Percentiles rank a stretch among this genome's conserved stretches.
phyloP scores from a whole-genome alignment of 495 filamentous ascomycete species.

The Venustampulla echinocandica region DNA sequence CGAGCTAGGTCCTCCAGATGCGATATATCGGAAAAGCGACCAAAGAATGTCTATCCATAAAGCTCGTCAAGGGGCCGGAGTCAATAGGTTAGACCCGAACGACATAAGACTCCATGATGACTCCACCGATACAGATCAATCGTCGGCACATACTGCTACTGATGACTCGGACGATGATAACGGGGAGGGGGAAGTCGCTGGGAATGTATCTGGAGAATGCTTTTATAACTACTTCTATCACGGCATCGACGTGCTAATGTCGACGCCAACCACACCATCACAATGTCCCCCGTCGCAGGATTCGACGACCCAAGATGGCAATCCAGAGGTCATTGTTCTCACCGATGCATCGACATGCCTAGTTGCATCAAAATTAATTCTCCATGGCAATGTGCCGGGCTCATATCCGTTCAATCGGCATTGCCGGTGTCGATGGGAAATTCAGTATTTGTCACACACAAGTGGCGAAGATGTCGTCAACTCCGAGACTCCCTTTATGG shows the following conservation, averaged over 20 bases:
- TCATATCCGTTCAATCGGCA: conserved; percentile 96
- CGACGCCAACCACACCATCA: conserved; percentile 57
- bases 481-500: conserved; percentile 71
- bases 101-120: conserved; percentile 39
- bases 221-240: conserved; percentile 97
- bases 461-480: conserved; percentile 33
- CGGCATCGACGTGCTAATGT: conserved; percentile 90
- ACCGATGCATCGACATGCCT: conserved; percentile 44
- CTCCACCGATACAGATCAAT: conserved; percentile 73
- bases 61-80: conserved; percentile 26
- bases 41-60: conserved; percentile 85
- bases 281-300: conserved; percentile 48
- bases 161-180: conserved; percentile 70
- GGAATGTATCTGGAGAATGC: conserved; percentile 56
- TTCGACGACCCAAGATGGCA: conserved; percentile 1
- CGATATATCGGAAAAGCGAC: conserved; percentile 89
- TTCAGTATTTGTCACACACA: conserved; percentile 43
- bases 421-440: conserved; percentile 79
- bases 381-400: conserved; percentile 91
- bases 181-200: conserved; percentile 36
- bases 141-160: conserved; percentile 63
- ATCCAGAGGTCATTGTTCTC: conserved; percentile 6
- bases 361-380: conserved; percentile 79
- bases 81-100: conserved; percentile 37
- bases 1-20: conserved; percentile 89